Conservation (phyloP, 148 eudicot species). For the Beta vulgaris region DNA sequence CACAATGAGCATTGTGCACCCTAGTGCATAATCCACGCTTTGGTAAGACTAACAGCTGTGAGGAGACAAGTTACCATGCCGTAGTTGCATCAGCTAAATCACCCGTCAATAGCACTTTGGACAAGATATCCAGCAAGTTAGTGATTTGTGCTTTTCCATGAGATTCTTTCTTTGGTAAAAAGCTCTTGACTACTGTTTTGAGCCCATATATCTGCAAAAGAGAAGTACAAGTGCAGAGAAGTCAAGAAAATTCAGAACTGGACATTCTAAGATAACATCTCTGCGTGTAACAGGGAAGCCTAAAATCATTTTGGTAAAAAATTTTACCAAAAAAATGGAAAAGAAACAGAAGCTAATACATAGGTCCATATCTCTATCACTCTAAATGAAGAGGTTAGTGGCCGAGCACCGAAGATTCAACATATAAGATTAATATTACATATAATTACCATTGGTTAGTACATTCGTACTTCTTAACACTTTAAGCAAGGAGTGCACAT, state of each 20-base stretch:
- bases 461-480: not conserved
- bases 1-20: no score
- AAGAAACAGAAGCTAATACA: not conserved
- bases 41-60: not conserved
- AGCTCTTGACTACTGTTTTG: slow-evolving; percentile 76
- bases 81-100: slow-evolving; percentile 39
- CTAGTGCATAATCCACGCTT: no score
- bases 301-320: not conserved
- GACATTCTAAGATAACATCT: no score
- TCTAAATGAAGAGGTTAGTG: not conserved
- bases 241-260: not conserved
- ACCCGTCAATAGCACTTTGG: slow-evolving; percentile 57
- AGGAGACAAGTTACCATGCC: slow-evolving; percentile 43
- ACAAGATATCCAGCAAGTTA: slow-evolving; percentile 56
- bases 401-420: no score
- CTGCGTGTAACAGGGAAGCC: no score
- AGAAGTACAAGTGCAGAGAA: slow-evolving; percentile 2
- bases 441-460: not conserved
- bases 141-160: slow-evolving; percentile 40
- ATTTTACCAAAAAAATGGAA: no score
- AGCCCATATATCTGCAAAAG: slow-evolving; percentile 69
- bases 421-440: not conserved
- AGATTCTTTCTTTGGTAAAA: slow-evolving; percentile 52
- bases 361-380: not conserved
- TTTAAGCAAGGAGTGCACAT: not conserved